These are phyloP conservation scores for Chalara sp. DNA, from an alignment of 2,329 filamentous ascomycete species.

Conservation along the genomic window DNA sequence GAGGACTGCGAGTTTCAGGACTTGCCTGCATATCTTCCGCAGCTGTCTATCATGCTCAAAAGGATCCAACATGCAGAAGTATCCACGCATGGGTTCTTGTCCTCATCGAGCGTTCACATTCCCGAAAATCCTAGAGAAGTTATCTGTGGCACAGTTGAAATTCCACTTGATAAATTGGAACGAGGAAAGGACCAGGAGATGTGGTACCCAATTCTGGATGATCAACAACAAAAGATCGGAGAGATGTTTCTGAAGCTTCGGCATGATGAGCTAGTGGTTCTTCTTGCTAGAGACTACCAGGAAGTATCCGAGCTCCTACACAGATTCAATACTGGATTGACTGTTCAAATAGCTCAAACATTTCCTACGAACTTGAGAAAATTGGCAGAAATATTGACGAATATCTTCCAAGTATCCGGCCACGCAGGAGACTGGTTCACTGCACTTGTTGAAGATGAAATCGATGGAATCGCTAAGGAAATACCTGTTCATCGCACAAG, in stretches of 20 bases:
- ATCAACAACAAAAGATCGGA: constrained; percentile 68
- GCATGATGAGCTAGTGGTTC: constrained; percentile 82
- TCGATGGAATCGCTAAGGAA: constrained; percentile 85
- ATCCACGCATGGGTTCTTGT: constrained; percentile 20
- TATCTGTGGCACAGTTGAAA: constrained; percentile 66
- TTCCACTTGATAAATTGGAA: constrained; percentile 68
- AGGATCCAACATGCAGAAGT: constrained; percentile 40
- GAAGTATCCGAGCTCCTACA: constrained; percentile 78
- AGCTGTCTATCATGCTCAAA: constrained; percentile 66
- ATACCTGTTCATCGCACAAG: constrained; percentile 66
- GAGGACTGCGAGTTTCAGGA: constrained; percentile 75
- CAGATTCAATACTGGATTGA: constrained; percentile 75
- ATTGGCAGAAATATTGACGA: constrained; percentile 80
- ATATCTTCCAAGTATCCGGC: constrained; percentile 92
- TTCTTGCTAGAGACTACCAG: constrained; percentile 80
- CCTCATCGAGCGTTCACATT: constrained; percentile 21
- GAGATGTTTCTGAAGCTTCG: constrained; percentile 79
- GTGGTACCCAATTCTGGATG: constrained; percentile 79
- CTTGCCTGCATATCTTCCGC: constrained; percentile 61
- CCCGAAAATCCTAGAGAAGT: constrained; percentile 38
- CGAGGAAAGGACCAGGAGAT: constrained; percentile 73
- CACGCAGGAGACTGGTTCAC: constrained; percentile 84
- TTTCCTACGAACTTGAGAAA: constrained; percentile 71
- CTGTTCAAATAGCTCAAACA: constrained; percentile 73
- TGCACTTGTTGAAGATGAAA: constrained; percentile 91